These are phyloP conservation scores for Podaxis sp. DNA, from an alignment of 768 basidiomycete species.

Conservation along the genomic window DNA sequence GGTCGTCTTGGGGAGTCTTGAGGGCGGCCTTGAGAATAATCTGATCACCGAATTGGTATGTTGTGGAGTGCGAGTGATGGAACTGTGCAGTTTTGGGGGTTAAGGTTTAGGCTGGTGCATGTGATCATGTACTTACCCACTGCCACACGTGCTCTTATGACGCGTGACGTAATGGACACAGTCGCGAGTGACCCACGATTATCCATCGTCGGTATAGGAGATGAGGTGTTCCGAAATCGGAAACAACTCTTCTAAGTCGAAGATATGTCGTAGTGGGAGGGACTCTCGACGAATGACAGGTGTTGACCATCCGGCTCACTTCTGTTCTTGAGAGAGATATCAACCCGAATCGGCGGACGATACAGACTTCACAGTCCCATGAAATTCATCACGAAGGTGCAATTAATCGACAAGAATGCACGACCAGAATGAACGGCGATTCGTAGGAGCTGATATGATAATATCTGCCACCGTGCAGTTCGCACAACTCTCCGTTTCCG, in stretches of 20 bases:
- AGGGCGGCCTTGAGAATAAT: constrained; percentile 6
- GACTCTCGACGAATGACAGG: too few species aligned
- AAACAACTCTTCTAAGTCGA: too few species aligned
- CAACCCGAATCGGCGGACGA: too few species aligned
- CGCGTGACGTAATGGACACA: not conserved
- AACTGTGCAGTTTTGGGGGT: constrained; percentile 34
- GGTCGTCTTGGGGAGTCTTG: constrained; percentile 16
- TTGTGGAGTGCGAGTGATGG: not conserved
- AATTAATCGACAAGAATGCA: too few species aligned
- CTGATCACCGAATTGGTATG: not conserved
- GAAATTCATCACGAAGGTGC: too few species aligned
- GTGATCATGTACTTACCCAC: not conserved
- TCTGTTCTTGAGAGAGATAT: too few species aligned
- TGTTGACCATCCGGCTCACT: too few species aligned
- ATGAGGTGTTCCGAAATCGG: too few species aligned
- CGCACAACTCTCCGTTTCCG: not conserved
- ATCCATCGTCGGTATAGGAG: not conserved
- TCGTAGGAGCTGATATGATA: not conserved
- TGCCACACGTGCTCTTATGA: not conserved
- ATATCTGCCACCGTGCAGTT: not conserved
- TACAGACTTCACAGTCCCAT: too few species aligned
- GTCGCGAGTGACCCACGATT: not conserved
- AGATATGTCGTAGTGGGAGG: too few species aligned
- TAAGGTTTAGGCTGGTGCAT: constrained; percentile 5
- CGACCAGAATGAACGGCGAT: too few species aligned